phyloP scores from a whole-genome alignment of 768 basidiomycete species.

The Candolleomyces efflorescens region DNA sequence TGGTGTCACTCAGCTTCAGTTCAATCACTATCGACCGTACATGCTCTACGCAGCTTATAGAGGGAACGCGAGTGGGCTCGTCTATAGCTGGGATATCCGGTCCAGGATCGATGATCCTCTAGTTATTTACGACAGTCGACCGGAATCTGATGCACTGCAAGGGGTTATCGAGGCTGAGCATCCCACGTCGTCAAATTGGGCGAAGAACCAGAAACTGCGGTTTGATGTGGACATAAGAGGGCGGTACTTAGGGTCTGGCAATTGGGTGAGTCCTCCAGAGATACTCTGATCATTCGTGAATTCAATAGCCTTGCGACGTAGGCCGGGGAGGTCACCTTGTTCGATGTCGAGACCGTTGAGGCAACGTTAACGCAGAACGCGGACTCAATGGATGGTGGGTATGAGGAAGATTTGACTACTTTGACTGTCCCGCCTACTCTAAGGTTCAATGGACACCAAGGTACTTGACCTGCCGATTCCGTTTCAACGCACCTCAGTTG shows the following conservation, averaged over 20 bases:
- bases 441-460: constrained; percentile 51
- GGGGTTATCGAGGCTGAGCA: no score
- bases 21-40: constrained; percentile 69
- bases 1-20: constrained; percentile 49
- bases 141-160: background rate
- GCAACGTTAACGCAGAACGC: constrained; percentile 4
- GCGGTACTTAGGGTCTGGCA: constrained; percentile 58
- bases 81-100: constrained; percentile 82
- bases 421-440: constrained; percentile 22
- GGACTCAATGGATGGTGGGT: constrained; percentile 8
- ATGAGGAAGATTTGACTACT: background rate
- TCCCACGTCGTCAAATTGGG: background rate
- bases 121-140: constrained; percentile 25
- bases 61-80: constrained; percentile 39
- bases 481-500: background rate
- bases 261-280: constrained; percentile 48
- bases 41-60: constrained; percentile 80
- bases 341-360: constrained; percentile 36
- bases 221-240: constrained; percentile 78
- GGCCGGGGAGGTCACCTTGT: constrained; percentile 58
- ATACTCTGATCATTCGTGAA: background rate
- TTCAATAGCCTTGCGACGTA: constrained; percentile 20
- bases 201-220: constrained; percentile 71
- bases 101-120: constrained; percentile 43
- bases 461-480: constrained; percentile 26